Evolutionary conservation across 2,329 filamentous ascomycete species (phyloP).

Genomic region (Didymella pomorum): DNA sequence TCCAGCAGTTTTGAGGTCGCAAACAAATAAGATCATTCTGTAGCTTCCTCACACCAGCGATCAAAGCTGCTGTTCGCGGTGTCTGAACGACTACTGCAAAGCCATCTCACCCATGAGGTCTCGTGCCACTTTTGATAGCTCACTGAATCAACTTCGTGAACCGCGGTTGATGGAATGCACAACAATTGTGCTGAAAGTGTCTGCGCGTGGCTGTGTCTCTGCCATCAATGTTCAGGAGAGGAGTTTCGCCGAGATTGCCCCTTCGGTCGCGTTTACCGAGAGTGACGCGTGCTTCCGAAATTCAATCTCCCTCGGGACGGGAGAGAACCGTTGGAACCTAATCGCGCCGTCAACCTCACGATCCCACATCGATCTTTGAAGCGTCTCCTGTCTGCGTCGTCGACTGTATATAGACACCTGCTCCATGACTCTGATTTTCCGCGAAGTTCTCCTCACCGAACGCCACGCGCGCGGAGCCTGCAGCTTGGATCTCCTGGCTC

Average conservation of each 20-base stretch:
- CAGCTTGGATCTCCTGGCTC: neutral
- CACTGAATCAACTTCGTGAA: neutral
- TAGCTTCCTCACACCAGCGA: neutral
- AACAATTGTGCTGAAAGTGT: slow-evolving; percentile 2
- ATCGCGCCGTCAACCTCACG: slow-evolving; percentile 2
- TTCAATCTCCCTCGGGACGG: slow-evolving; percentile 14
- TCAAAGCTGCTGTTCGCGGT: neutral
- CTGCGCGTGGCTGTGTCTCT: neutral
- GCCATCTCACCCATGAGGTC: neutral
- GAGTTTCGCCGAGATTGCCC: slow-evolving; percentile 4
- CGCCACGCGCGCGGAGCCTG: neutral
- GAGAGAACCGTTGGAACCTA: slow-evolving; percentile 18
- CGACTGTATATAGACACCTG: neutral
- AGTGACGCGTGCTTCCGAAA: slow-evolving; percentile 18
- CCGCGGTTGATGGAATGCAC: neutral
- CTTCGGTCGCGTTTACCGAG: slow-evolving; percentile 14
- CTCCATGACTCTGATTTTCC: slow-evolving; percentile 5
- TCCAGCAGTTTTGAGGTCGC: neutral
- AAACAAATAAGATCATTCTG: neutral
- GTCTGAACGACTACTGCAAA: neutral
- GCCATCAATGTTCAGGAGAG: neutral
- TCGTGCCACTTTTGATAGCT: neutral
- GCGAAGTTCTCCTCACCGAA: neutral
- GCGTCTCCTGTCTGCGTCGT: neutral
- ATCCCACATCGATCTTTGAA: neutral